A percentile compares a stretch with the other conserved stretches of the same genome.
These are phyloP conservation scores for Coemansia guatemalensis DNA, from an alignment of 192 early-diverging fungal species.

Conservation along the genomic window DNA sequence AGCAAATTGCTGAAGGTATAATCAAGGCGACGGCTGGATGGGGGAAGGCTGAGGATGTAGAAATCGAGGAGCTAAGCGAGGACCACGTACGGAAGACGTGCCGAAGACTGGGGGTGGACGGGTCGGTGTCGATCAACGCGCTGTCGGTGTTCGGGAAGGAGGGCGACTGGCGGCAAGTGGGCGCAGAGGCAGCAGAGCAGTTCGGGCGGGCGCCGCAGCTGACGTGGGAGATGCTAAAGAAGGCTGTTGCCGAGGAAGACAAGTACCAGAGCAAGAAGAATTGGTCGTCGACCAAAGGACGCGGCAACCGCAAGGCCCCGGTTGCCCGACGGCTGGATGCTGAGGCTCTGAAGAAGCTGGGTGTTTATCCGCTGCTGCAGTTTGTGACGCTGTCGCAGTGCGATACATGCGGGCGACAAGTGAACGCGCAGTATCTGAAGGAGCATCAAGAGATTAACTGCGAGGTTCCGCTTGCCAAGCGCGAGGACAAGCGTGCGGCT, in stretches of 20 bases:
- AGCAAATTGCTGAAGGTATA: not conserved
- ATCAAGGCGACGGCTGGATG: not conserved
- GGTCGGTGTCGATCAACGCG: conserved; percentile 23
- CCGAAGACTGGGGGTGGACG: conserved; percentile 19
- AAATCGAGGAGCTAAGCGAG: conserved; percentile 31
- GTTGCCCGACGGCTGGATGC: conserved; percentile 53
- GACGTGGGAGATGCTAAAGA: conserved; percentile 54
- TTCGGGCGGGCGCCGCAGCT: conserved; percentile 26
- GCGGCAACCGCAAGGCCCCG: conserved; percentile 53
- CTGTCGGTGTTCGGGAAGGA: conserved; percentile 27
- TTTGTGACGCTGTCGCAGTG: conserved; percentile 43
- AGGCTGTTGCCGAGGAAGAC: conserved; percentile 53
- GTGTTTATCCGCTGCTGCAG: conserved; percentile 46
- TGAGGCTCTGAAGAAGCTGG: conserved; percentile 49
- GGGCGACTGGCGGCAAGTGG: conserved; percentile 28
- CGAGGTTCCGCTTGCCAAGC: conserved; percentile 32
- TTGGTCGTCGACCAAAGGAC: conserved; percentile 56
- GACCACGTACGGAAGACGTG: conserved; percentile 20
- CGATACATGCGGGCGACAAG: conserved; percentile 42
- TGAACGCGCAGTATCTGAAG: conserved; percentile 49
- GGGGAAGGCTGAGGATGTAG: conserved; percentile 19
- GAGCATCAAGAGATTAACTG: conserved; percentile 53
- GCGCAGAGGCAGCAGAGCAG: conserved; percentile 6
- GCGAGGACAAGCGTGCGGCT: conserved; percentile 22
- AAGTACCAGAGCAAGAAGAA: conserved; percentile 60